Conservation (phyloP, 31 red algal species). For the Porphyra umbilicalis region DNA sequence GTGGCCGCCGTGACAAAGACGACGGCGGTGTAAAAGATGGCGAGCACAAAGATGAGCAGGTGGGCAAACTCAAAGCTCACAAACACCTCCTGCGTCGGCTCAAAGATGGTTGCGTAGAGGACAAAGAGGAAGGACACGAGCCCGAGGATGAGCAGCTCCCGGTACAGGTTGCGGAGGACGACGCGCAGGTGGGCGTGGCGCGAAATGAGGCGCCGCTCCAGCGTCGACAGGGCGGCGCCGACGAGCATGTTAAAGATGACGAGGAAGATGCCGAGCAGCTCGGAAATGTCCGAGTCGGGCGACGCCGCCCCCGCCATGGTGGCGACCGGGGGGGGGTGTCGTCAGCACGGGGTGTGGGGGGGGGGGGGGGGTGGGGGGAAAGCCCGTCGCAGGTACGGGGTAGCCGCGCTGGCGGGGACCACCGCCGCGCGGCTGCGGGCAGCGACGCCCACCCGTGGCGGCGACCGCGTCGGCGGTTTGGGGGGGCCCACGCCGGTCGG, state of each 20-base stretch:
- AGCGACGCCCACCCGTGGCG: no score
- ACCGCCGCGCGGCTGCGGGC: no score
- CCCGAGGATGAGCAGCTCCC: slow-evolving; percentile 84
- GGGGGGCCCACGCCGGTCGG: no score
- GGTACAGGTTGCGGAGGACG: slow-evolving; percentile 46
- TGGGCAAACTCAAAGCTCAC: slow-evolving; percentile 82
- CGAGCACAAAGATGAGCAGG: slow-evolving; percentile 80
- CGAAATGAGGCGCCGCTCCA: slow-evolving; percentile 59
- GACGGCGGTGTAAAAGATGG: slow-evolving; percentile 66
- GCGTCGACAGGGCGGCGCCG: slow-evolving; percentile 29
- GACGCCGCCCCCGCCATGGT: neutral
- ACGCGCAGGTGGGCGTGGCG: slow-evolving; percentile 50
- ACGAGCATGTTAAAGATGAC: slow-evolving; percentile 62
- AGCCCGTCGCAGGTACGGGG: no score
- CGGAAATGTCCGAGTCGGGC: slow-evolving; percentile 21
- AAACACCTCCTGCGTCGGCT: slow-evolving; percentile 43
- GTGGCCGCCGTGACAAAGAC: slow-evolving; percentile 43
- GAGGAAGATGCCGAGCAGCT: slow-evolving; percentile 75
- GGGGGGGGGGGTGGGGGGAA: neutral
- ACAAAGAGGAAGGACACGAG: slow-evolving; percentile 66
- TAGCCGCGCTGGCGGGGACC: no score
- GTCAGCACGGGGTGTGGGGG: neutral
- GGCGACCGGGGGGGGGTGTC: neutral
- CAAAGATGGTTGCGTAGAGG: slow-evolving; percentile 30
- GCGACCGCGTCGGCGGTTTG: no score